These are phyloP conservation scores for Penicillium canariense DNA, from an alignment of 495 filamentous ascomycete species.

Conservation along the genomic window DNA sequence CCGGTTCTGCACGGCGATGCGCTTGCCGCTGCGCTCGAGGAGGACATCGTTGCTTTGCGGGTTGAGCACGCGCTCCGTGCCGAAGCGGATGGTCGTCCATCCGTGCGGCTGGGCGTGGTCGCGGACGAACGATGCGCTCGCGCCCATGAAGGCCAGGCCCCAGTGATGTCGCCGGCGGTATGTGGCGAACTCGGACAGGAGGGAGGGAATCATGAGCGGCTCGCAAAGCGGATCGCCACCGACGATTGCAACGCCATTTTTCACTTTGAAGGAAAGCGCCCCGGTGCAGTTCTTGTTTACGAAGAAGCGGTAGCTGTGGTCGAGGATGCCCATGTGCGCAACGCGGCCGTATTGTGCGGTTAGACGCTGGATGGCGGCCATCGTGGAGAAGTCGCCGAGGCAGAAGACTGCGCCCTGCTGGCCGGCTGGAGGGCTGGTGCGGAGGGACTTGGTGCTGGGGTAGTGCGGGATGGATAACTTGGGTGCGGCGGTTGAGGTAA, in stretches of 20 bases:
- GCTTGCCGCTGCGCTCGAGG: slow-evolving; percentile 35
- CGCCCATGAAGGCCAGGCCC: slow-evolving; percentile 41
- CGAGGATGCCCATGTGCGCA: slow-evolving; percentile 47
- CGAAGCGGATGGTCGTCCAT: slow-evolving; percentile 43
- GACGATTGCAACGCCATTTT: slow-evolving; percentile 35
- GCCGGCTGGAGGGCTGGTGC: neutral
- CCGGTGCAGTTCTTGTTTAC: slow-evolving; percentile 35
- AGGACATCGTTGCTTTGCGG: slow-evolving; percentile 42
- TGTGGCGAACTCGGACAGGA: slow-evolving; percentile 38
- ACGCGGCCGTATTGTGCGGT: slow-evolving; percentile 35
- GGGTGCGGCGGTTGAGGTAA: neutral
- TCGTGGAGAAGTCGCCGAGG: slow-evolving; percentile 30
- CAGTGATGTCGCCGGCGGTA: slow-evolving; percentile 29
- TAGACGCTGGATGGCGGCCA: slow-evolving; percentile 29
- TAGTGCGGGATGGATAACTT: neutral
- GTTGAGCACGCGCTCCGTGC: slow-evolving; percentile 40
- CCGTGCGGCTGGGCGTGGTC: slow-evolving; percentile 22
- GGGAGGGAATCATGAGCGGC: slow-evolving; percentile 12
- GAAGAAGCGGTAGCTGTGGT: slow-evolving; percentile 43
- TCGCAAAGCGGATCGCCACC: slow-evolving; percentile 42
- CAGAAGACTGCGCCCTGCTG: slow-evolving; percentile 22
- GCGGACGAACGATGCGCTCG: slow-evolving; percentile 27
- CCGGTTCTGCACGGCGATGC: slow-evolving; percentile 36
- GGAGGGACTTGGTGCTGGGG: neutral
- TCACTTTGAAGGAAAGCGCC: slow-evolving; percentile 40